Base-by-base conservation (phyloP, 306 rosid genomes). In the Hippophae rhamnoides region DNA sequence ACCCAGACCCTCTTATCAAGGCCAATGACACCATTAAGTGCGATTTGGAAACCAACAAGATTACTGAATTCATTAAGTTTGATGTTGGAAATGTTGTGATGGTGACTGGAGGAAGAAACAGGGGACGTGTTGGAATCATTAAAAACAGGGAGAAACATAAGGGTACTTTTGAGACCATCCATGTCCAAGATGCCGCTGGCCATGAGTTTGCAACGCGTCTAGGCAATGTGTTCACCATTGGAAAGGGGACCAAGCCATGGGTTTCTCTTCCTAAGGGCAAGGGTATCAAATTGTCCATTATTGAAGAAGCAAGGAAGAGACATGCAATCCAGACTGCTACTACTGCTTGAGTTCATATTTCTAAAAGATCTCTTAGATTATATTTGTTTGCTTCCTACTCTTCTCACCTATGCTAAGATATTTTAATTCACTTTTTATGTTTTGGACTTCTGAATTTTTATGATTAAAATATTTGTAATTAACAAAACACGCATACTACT, bases 271-370 rank as follows among this genome's bases (percentile, higher is more conserved):
- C 97, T 7, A 89, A 89, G 89, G 97, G 95, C 27, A 89, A 83
- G 80, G 97, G 97, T 75, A 83, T 89, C 48, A 89, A 89, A 77
- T 69, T 89, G 7, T 38, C 86, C 9, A 80, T 89, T 72, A 75
- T 89, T 60, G 97, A 89, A 61, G 97, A 89, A 67, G 90, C 97
- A 25, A 79, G 87, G 78, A 85, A 85, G 68, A 82, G 97, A 78
- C 74, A 61, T 54, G 75, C 89, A 0, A 72, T 79, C 48, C 89
- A 83, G 72, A 73, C 83, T 57, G 76, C 85, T 8, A 60, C 69
- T 31, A 68, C 77, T 13, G 74, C 81, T 53, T 74, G 61, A 62
- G 9, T 44, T 50, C 64, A 23, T 52, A 55, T 69, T 66, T 64
- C 55, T 58, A 46, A 74, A 59, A 31, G 23, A 50, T 54, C 50